Percentiles rank a stretch among this genome's conserved stretches.
These are phyloP conservation scores for Septoria linicola DNA, from an alignment of 2,329 filamentous ascomycete species.

Conservation along the genomic window DNA sequence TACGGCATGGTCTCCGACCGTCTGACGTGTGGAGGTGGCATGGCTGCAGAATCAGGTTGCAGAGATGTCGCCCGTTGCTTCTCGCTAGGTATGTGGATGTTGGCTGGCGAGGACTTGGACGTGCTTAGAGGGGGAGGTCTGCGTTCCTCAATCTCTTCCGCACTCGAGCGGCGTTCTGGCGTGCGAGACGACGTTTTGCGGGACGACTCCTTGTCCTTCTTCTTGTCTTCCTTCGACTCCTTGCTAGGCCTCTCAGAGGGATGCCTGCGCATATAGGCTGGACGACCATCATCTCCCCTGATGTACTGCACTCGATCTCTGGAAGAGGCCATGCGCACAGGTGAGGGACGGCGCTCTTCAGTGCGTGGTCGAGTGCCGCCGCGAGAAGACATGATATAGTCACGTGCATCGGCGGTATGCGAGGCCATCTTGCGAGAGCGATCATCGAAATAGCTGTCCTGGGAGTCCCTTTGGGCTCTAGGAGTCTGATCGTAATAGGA, in stretches of 20 bases:
- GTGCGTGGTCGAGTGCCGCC: constrained; percentile 21
- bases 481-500: constrained; percentile 28
- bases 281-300: constrained; percentile 29
- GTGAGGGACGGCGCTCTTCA: constrained; percentile 32
- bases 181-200: constrained; percentile 28
- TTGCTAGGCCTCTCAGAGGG: constrained; percentile 26
- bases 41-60: constrained; percentile 28
- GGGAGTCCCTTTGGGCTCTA: constrained; percentile 27
- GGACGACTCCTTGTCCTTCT: constrained; percentile 19
- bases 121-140: constrained; percentile 41
- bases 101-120: constrained; percentile 36
- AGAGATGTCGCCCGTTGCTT: constrained; percentile 33
- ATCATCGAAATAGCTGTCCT: constrained; percentile 28
- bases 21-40: constrained; percentile 40
- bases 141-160: constrained; percentile 23
- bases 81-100: constrained; percentile 32
- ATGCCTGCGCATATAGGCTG: constrained; percentile 29
- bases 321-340: constrained; percentile 30
- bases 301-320: constrained; percentile 32
- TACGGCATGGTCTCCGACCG: constrained; percentile 48
- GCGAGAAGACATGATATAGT: constrained; percentile 32
- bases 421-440: constrained; percentile 31
- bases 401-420: constrained; percentile 29
- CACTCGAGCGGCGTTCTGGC: constrained; percentile 29
- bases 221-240: constrained; percentile 14